Conservation (phyloP, 2,329 filamentous ascomycete genomes). For the Trichoderma koningiopsis region DNA sequence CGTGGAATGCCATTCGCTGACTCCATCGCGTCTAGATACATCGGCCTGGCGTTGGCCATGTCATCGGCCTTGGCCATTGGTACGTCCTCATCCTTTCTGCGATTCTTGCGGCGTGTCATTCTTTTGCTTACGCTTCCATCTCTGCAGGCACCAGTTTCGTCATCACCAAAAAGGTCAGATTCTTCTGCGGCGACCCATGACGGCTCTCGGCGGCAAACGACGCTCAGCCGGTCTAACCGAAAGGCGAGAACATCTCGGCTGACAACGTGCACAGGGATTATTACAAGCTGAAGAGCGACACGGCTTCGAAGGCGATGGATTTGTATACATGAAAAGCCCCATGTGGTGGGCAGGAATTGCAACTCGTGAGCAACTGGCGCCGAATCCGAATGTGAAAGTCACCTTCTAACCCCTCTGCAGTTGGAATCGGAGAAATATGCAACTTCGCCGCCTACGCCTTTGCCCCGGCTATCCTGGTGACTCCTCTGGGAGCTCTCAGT, state of each 20-base stretch:
- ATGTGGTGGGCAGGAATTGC: conserved; percentile 96
- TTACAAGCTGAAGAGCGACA: conserved; percentile 88
- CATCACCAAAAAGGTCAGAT: conserved; percentile 90
- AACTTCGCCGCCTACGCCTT: conserved; percentile 99
- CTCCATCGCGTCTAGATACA: conserved; percentile 58
- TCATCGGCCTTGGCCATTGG: conserved; percentile 75
- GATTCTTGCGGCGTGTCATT: neutral
- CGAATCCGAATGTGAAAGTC: neutral
- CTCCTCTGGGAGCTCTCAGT: conserved; percentile 87
- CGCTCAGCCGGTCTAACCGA: conserved; percentile 3
- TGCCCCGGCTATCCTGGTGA: conserved; percentile 97
- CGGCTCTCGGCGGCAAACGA: neutral
- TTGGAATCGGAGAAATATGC: conserved; percentile 90
- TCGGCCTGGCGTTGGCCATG: conserved; percentile 75
- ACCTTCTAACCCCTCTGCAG: conserved; percentile 49
- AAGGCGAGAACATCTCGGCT: neutral
- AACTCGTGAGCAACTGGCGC: conserved; percentile 64
- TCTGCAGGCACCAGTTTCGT: conserved; percentile 87
- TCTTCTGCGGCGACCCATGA: neutral
- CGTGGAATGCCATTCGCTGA: neutral
- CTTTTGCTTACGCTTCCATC: conserved; percentile 10
- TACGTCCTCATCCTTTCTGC: conserved; percentile 44
- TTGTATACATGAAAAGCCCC: conserved; percentile 90
- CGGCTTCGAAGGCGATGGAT: conserved; percentile 96
- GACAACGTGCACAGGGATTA: conserved; percentile 64